These are phyloP conservation scores for Sarocladium brachiariae DNA, from an alignment of 2,329 filamentous ascomycete genomes.

Conservation along the genomic window DNA sequence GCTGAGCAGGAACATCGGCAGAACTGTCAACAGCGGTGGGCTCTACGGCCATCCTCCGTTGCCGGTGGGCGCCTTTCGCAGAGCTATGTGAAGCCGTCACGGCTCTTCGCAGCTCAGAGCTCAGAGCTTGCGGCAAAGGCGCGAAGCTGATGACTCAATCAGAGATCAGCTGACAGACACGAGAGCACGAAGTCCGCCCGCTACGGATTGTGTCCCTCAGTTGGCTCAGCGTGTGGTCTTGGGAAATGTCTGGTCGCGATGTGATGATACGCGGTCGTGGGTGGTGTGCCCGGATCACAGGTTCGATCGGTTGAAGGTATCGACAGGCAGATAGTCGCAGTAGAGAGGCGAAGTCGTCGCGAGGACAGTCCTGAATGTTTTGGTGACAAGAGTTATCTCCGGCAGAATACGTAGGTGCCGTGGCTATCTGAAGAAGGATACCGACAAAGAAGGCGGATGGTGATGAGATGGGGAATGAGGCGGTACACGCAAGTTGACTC, in stretches of 20 bases:
- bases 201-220: background rate
- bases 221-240: background rate
- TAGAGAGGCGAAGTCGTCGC: background rate
- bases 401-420: background rate
- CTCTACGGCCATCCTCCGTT: conserved; percentile 61
- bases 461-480: conserved; percentile 7
- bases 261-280: background rate
- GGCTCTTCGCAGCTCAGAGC: conserved; percentile 14
- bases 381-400: background rate
- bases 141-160: conserved; percentile 8
- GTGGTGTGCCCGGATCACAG: background rate
- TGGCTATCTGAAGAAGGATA: background rate
- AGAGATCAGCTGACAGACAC: background rate
- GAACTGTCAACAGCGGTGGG: conserved; percentile 42
- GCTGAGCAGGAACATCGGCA: conserved; percentile 46
- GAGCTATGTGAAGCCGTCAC: conserved; percentile 20
- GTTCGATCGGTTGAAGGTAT: background rate
- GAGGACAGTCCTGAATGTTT: background rate
- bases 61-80: conserved; percentile 30
- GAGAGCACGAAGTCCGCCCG: background rate
- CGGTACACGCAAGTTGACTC: conserved; percentile 1
- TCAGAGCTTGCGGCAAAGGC: background rate
- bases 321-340: background rate
- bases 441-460: background rate
- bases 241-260: background rate